phyloP scores from a whole-genome alignment of 1,284 basidiomycete genomes.

The Chondrostereum purpureum region DNA sequence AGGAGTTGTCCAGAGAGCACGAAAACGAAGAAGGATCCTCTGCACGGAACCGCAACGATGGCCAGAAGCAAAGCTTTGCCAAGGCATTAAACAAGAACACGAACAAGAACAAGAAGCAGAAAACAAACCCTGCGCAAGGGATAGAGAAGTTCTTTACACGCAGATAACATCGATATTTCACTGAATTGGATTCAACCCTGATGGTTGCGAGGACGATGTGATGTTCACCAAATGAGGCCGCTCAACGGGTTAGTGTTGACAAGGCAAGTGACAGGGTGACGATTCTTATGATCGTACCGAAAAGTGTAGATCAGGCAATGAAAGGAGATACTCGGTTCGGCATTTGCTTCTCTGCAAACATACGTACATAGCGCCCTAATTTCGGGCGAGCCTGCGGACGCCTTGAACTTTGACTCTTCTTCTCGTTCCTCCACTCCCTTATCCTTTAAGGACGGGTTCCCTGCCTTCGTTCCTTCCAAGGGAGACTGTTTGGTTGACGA shows the following conservation, averaged over 20 bases:
- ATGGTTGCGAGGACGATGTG: constrained; percentile 1
- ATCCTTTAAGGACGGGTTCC: constrained; percentile 38
- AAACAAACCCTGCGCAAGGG: constrained; percentile 39
- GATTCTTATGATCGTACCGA: too few relatives aligned
- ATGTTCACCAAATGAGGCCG: neutral
- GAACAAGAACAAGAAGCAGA: constrained; percentile 36
- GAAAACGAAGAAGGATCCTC: constrained; percentile 13
- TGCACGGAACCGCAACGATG: constrained; percentile 8
- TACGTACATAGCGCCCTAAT: neutral
- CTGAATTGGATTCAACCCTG: neutral
- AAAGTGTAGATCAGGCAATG: too few relatives aligned
- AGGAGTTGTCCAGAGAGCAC: constrained; percentile 52
- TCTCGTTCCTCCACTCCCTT: constrained; percentile 19
- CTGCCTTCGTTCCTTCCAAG: constrained; percentile 27
- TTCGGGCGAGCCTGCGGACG: neutral
- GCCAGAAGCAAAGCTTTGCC: constrained; percentile 6
- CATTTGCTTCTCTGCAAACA: constrained; percentile 1
- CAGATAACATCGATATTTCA: constrained; percentile 5
- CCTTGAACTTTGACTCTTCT: constrained; percentile 5
- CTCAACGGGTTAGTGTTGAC: too few relatives aligned
- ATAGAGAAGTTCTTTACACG: constrained; percentile 74
- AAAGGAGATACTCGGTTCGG: too few relatives aligned
- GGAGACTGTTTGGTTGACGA: constrained; percentile 18
- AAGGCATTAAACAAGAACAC: constrained; percentile 22
- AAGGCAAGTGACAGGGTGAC: too few relatives aligned